Evolutionary conservation across 305 asterid genomes (phyloP).

Genomic region (Solanum hybrid): DNA sequence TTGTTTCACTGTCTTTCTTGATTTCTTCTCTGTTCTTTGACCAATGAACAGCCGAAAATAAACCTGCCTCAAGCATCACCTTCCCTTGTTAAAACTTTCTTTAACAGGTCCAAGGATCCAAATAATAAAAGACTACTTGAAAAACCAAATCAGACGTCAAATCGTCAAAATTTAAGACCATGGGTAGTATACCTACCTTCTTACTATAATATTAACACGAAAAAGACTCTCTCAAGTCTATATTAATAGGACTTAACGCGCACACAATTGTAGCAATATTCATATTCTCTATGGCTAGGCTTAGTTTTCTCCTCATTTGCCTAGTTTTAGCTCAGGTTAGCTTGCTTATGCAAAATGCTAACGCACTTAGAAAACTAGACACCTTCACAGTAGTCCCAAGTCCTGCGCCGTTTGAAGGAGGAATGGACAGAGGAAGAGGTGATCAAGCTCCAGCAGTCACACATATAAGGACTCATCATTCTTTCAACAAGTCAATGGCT

Average conservation of each 20-base stretch:
- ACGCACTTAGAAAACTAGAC: slow-evolving; percentile 7
- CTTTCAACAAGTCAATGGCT: slow-evolving; percentile 17
- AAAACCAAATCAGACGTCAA: not conserved
- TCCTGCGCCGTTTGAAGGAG: slow-evolving; percentile 4
- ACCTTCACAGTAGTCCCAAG: not conserved
- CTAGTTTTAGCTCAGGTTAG: not conserved
- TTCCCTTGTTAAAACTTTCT: slow-evolving; percentile 5
- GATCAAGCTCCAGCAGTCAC: not conserved
- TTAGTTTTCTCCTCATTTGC: not conserved
- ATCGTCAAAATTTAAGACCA: not conserved
- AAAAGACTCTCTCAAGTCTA: not conserved
- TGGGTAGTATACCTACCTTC: not conserved
- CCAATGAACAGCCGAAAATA: not conserved
- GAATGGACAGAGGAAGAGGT: not conserved
- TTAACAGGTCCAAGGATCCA: slow-evolving; percentile 8
- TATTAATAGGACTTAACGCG: not conserved
- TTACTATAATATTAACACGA: not conserved
- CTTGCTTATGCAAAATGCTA: not conserved
- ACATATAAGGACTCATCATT: slow-evolving; percentile 17
- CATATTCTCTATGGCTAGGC: slow-evolving; percentile 16
- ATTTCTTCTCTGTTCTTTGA: not conserved
- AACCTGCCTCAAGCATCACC: slow-evolving; percentile 15
- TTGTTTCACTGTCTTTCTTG: not conserved
- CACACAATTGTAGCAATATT: not conserved
- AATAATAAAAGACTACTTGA: not conserved